Percentiles rank a stretch among this genome's conserved stretches.
Conservation (phyloP, 306 rosid species). For the Luffa acutangula region DNA sequence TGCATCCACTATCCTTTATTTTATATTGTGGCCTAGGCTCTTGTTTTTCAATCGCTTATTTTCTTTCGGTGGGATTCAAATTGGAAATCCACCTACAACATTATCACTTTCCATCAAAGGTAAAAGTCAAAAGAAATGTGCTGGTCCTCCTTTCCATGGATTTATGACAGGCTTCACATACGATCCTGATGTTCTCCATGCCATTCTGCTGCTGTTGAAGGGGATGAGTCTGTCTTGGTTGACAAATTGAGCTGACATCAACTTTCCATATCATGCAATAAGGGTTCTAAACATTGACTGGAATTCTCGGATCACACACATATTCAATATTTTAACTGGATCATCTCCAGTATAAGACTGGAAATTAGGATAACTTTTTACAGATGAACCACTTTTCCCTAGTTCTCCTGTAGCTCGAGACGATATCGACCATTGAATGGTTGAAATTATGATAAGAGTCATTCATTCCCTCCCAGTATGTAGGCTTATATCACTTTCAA, state of each 20-base stretch:
- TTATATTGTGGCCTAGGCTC: slow-evolving; percentile 4
- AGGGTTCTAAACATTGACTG: background rate
- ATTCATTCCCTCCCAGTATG: background rate
- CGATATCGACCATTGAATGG: background rate
- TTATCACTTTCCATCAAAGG: background rate
- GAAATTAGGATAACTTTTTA: background rate
- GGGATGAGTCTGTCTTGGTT: background rate
- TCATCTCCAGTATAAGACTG: background rate
- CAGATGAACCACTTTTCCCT: background rate
- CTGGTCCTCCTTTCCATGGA: background rate
- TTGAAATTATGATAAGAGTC: background rate
- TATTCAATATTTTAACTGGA: background rate
- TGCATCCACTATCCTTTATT: slow-evolving; percentile 10
- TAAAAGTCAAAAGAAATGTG: slow-evolving; percentile 8
- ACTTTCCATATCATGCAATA: background rate
- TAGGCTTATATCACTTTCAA: background rate
- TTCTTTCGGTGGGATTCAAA: slow-evolving; percentile 6
- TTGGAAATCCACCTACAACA: slow-evolving; percentile 8
- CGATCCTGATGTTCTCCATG: background rate
- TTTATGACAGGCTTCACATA: background rate
- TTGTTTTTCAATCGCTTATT: background rate
- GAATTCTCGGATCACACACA: background rate
- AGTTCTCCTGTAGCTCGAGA: background rate
- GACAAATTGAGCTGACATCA: background rate
- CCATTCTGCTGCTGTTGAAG: background rate